phyloP scores from a whole-genome alignment of 2,329 filamentous ascomycete species.

The Pyrenophora graminea region DNA sequence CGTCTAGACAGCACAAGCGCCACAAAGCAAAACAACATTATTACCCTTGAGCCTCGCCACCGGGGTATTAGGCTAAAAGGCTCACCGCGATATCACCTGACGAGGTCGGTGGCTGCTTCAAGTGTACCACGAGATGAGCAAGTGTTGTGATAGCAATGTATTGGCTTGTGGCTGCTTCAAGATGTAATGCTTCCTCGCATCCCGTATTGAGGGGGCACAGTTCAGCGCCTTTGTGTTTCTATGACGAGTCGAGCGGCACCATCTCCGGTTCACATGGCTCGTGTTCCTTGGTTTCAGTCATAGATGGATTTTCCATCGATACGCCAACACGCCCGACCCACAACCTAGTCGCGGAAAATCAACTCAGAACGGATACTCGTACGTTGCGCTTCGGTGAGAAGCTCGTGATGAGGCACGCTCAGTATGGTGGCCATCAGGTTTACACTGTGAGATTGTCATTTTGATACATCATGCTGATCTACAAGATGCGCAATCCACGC shows the following conservation, averaged over 20 bases:
- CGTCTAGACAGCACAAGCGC: slow-evolving; percentile 9
- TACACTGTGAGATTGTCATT: too few species aligned
- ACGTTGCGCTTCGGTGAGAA: too few species aligned
- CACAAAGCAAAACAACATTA: slow-evolving; percentile 2
- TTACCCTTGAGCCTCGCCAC: slow-evolving; percentile 10
- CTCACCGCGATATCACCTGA: slow-evolving; percentile 12
- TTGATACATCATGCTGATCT: too few species aligned
- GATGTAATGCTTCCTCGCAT: background rate
- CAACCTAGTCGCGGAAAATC: too few species aligned
- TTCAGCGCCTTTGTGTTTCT: background rate
- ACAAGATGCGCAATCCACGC: too few species aligned
- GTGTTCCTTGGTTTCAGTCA: background rate
- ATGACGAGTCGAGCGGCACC: background rate
- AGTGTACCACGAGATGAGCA: background rate
- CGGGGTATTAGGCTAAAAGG: slow-evolving; percentile 19
- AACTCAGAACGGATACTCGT: too few species aligned
- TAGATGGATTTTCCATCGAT: background rate
- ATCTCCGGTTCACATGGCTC: background rate
- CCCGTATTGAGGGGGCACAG: background rate
- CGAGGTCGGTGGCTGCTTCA: slow-evolving; percentile 8
- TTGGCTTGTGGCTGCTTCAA: slow-evolving; percentile 1
- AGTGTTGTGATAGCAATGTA: background rate
- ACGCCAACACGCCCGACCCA: too few species aligned
- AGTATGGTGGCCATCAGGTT: too few species aligned
- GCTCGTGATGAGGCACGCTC: too few species aligned